Conservation (phyloP, 345 rosid genomes). For the Aegle marmelos region DNA sequence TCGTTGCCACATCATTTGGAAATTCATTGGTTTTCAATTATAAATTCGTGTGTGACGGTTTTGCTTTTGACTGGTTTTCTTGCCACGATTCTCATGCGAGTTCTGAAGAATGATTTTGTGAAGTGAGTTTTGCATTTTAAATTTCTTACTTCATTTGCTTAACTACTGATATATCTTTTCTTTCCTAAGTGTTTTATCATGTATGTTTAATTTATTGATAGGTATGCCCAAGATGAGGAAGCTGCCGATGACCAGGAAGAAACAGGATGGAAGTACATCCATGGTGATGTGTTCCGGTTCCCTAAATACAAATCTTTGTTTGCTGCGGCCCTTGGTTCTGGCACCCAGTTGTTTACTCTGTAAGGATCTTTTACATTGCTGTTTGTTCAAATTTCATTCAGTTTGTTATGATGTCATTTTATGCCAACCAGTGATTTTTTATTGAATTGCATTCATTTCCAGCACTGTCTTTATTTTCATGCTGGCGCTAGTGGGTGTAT, state of each 20-base stretch:
- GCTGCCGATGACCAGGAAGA: constrained; percentile 52
- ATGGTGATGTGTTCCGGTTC: constrained; percentile 51
- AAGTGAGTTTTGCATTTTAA: constrained; percentile 35
- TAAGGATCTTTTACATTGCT: constrained; percentile 19
- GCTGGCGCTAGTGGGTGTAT: constrained; percentile 54
- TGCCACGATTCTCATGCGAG: constrained; percentile 59
- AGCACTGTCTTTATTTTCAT: constrained; percentile 42
- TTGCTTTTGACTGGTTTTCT: constrained; percentile 57
- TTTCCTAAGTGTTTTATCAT: neutral
- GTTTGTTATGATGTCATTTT: neutral
- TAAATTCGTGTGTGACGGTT: constrained; percentile 58
- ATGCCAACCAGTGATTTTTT: neutral
- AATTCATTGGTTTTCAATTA: constrained; percentile 59
- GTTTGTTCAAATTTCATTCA: neutral
- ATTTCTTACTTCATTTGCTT: neutral
- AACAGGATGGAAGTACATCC: constrained; percentile 61
- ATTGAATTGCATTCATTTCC: constrained; percentile 4
- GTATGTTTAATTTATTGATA: neutral
- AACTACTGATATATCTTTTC: neutral
- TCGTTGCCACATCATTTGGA: constrained; percentile 52
- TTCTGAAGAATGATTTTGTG: constrained; percentile 49
- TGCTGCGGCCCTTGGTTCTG: constrained; percentile 55
- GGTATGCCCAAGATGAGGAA: constrained; percentile 61
- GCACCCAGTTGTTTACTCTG: constrained; percentile 52
- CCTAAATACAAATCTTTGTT: constrained; percentile 50